Evolutionary conservation across 129 eudicot genomes (phyloP).

Genomic region (Saposhnikovia divaricata): DNA sequence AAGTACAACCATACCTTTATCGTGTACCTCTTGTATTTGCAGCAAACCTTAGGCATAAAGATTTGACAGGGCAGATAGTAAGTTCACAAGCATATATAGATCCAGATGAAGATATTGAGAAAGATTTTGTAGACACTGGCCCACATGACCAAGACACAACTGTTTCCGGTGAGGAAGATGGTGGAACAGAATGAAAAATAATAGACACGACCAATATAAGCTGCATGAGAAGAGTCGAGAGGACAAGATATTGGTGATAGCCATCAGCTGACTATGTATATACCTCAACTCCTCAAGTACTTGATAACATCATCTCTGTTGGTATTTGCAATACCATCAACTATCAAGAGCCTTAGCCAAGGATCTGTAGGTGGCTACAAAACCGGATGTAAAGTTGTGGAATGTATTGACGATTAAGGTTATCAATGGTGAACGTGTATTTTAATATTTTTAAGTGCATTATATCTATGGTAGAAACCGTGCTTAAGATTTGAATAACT

Average conservation of each 20-base stretch:
- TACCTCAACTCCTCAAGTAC: too few species aligned
- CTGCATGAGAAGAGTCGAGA: background rate
- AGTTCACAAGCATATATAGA: conserved; percentile 66
- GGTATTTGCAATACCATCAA: background rate
- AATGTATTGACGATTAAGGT: background rate
- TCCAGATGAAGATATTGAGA: conserved; percentile 21
- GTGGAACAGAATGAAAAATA: conserved; percentile 20
- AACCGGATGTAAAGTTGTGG: background rate
- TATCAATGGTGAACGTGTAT: background rate
- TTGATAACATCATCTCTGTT: background rate
- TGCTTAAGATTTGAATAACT: background rate
- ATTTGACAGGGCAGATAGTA: conserved; percentile 59
- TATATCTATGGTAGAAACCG: too few species aligned
- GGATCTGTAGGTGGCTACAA: background rate
- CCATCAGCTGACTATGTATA: background rate
- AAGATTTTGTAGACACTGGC: conserved; percentile 24
- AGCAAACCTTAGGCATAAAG: conserved; percentile 77
- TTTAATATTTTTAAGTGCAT: too few species aligned
- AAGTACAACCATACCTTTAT: background rate
- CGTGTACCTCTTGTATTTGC: conserved; percentile 15
- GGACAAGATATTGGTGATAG: background rate
- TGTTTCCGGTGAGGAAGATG: conserved; percentile 23
- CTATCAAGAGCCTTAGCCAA: background rate
- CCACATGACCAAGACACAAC: conserved; percentile 23
- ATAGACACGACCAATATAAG: background rate